phyloP scores from a whole-genome alignment of 345 rosid genomes.

The Cardamine chenopodiifolia region DNA sequence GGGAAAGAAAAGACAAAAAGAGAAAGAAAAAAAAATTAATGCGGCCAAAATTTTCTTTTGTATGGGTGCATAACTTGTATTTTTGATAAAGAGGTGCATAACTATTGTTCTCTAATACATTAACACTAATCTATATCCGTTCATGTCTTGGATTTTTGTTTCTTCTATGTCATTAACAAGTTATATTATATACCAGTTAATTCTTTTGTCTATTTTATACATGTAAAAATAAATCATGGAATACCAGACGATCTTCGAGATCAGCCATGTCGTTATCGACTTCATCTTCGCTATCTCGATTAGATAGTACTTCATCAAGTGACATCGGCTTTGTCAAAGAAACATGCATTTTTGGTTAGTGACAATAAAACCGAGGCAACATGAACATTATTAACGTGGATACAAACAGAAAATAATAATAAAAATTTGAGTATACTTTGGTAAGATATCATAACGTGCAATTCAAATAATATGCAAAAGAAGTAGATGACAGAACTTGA shows the following conservation, averaged over 20 bases:
- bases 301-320: constrained; percentile 71
- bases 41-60: background rate
- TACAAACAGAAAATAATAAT: background rate
- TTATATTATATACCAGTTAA: too few relatives aligned
- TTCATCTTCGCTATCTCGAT: constrained; percentile 88
- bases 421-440: background rate
- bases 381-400: background rate
- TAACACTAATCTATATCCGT: background rate
- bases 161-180: background rate
- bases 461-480: background rate
- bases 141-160: too few relatives aligned
- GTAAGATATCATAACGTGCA: background rate
- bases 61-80: background rate
- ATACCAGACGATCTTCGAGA: constrained; percentile 82
- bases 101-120: background rate
- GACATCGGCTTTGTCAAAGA: constrained; percentile 63
- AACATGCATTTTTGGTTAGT: constrained; percentile 30
- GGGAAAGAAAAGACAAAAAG: background rate
- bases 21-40: too few relatives aligned
- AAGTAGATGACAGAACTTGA: background rate
- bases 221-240: background rate
- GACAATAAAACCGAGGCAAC: background rate
- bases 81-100: background rate
- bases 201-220: background rate
- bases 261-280: constrained; percentile 70